Evolutionary conservation across 495 filamentous ascomycete genomes (phyloP).

Genomic region (Lasiosphaeriaceae sp.): DNA sequence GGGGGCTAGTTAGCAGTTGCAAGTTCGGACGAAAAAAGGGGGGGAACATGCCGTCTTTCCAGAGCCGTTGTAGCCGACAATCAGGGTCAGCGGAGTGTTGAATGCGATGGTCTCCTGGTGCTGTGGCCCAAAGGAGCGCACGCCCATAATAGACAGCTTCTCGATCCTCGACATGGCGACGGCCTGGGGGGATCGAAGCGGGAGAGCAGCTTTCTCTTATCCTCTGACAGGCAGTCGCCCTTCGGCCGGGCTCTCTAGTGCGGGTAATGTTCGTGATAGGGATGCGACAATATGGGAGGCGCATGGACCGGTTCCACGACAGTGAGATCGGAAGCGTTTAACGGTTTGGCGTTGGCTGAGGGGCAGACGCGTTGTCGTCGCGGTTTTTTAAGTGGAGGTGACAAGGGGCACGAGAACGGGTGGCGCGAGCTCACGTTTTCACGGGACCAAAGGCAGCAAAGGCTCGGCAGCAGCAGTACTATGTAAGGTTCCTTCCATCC

Average conservation of each 20-base stretch:
- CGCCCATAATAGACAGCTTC: conserved; percentile 78
- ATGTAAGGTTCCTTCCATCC: no score
- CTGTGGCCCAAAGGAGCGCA: conserved; percentile 86
- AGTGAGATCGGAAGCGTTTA: background rate
- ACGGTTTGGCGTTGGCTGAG: background rate
- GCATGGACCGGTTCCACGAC: background rate
- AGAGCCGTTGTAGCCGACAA: conserved; percentile 95
- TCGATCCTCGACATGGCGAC: conserved; percentile 70
- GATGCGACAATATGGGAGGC: background rate
- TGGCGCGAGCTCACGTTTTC: background rate
- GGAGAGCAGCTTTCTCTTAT: background rate
- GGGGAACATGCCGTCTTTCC: conserved; percentile 66
- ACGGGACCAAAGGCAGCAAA: background rate
- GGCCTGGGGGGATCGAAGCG: conserved; percentile 7
- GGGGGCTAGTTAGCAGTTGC: conserved; percentile 24
- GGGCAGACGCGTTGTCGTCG: conserved; percentile 3
- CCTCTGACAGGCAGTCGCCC: background rate
- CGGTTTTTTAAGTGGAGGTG: conserved; percentile 3
- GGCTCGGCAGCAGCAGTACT: background rate
- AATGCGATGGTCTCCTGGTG: conserved; percentile 82
- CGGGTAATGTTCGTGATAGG: background rate
- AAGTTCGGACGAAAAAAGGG: conserved; percentile 31
- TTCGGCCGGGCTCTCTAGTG: background rate
- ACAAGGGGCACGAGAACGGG: background rate
- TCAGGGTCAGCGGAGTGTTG: conserved; percentile 84